phyloP scores from a whole-genome alignment of 352 stramenopile genomes.

The Phytopythium ostracodes region DNA sequence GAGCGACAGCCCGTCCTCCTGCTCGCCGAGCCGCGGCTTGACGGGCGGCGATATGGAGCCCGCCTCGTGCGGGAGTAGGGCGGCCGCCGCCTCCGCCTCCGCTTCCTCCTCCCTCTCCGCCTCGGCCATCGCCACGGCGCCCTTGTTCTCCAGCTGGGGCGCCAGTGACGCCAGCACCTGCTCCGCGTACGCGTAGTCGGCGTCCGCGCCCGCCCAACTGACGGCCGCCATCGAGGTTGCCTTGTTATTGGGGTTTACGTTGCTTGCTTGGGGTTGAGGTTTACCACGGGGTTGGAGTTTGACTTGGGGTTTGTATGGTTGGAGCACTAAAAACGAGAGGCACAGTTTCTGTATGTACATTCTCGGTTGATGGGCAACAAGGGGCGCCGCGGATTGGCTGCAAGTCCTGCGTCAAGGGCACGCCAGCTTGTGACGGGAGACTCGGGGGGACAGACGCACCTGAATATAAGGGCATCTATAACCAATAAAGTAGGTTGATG shows the following conservation, averaged over 20 bases:
- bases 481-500: no score
- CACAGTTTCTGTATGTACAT: background rate
- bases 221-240: background rate
- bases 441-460: background rate
- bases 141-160: background rate
- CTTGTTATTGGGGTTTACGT: no score
- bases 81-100: no score
- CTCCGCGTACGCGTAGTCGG: conserved; percentile 2
- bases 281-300: no score
- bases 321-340: background rate
- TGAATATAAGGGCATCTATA: no score
- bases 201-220: background rate
- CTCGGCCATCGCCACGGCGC: background rate
- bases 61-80: background rate
- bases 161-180: background rate
- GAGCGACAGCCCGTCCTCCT: background rate
- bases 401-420: no score
- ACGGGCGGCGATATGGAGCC: conserved; percentile 3
- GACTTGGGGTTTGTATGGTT: conserved; percentile 4
- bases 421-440: no score
- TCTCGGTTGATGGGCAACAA: no score
- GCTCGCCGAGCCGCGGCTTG: background rate
- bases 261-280: no score
- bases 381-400: no score
- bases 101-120: background rate